Conservation (phyloP, 1,284 basidiomycete species). For the Austroboletus rostrupii region DNA sequence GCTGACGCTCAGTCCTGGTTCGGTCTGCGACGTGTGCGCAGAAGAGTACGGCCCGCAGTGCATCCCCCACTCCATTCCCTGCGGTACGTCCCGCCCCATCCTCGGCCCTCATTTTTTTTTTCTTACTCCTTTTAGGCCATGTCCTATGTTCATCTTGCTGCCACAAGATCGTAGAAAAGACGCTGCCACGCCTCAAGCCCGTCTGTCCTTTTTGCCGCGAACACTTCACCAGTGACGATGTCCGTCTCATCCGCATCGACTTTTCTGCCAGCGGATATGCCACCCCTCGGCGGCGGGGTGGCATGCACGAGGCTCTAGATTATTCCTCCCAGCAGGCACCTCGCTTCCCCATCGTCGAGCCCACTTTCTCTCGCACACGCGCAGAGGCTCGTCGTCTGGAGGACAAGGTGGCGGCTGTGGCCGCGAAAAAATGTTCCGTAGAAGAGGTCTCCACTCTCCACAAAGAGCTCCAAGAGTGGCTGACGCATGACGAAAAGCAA, state of each 20-base stretch:
- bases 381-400: constrained; percentile 64
- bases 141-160: constrained; percentile 71
- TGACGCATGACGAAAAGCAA: constrained; percentile 49
- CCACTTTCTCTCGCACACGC: constrained; percentile 38
- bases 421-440: constrained; percentile 79
- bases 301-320: constrained; percentile 44
- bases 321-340: constrained; percentile 45
- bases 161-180: constrained; percentile 76
- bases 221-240: constrained; percentile 55
- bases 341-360: constrained; percentile 36
- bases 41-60: constrained; percentile 73
- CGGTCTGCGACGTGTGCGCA: constrained; percentile 80
- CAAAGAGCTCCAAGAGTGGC: constrained; percentile 70
- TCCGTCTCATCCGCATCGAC: constrained; percentile 75
- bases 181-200: constrained; percentile 57
- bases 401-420: constrained; percentile 71
- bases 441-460: constrained; percentile 73
- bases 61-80: constrained; percentile 73
- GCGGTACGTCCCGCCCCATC: constrained; percentile 45
- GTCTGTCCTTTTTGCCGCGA: constrained; percentile 80
- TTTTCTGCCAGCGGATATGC: constrained; percentile 60
- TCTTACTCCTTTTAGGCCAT: constrained; percentile 48
- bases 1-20: constrained; percentile 74
- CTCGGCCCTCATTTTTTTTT: constrained; percentile 1
- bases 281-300: constrained; percentile 53